These are phyloP conservation scores for Calonectria leucothoes DNA, from an alignment of 2,329 filamentous ascomycete species.

Conservation along the genomic window DNA sequence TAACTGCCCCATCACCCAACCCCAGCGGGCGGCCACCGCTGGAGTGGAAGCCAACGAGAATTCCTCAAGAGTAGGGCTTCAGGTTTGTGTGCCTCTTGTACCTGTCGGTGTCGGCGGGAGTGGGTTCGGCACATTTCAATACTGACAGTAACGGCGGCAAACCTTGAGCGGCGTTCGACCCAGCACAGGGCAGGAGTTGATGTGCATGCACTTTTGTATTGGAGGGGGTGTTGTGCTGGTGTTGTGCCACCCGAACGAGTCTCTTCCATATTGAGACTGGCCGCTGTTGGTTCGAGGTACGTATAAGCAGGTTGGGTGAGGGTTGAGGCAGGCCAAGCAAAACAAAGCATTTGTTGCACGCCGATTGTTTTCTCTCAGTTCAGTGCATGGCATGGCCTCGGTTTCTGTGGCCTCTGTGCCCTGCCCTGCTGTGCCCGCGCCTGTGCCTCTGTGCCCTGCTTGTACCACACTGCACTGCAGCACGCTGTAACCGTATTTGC, in stretches of 20 bases:
- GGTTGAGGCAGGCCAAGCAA: not conserved
- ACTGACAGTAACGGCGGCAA: constrained; percentile 23
- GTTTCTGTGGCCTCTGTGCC: not conserved
- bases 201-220: not conserved
- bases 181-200: not conserved
- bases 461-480: not conserved
- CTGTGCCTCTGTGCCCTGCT: not conserved
- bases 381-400: not conserved
- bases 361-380: not conserved
- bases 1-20: constrained; percentile 24
- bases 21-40: constrained; percentile 27
- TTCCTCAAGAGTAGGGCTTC: constrained; percentile 24
- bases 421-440: constrained; percentile 4
- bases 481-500: not conserved
- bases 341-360: not conserved
- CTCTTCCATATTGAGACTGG: not conserved
- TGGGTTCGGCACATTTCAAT: constrained; percentile 27
- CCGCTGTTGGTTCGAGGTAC: not conserved
- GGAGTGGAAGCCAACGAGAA: constrained; percentile 32
- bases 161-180: not conserved
- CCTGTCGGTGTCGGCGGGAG: constrained; percentile 15
- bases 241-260: constrained; percentile 1
- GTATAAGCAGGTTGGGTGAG: not conserved
- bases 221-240: not conserved
- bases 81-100: constrained; percentile 13